Conservation (phyloP, 768 basidiomycete species). For the Leccinum sublutescens region DNA sequence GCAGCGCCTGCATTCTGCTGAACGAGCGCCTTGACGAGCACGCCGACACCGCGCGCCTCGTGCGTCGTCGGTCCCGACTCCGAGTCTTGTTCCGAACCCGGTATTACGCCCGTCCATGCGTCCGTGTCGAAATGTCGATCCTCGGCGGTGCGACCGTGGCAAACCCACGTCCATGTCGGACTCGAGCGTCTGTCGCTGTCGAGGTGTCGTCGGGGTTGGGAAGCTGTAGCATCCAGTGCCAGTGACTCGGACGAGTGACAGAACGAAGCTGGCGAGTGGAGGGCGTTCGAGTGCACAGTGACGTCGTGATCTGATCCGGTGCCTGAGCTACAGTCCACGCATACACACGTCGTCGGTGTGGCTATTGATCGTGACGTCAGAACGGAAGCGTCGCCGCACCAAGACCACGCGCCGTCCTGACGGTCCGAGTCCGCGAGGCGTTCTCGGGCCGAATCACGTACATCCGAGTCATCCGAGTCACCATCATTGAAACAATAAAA, state of each 20-base stretch:
- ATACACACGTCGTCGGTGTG: background rate
- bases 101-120: background rate
- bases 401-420: background rate
- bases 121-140: background rate
- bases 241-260: background rate
- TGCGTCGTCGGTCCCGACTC: background rate
- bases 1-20: conserved; percentile 13
- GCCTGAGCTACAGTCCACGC: background rate
- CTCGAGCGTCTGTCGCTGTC: background rate
- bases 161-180: background rate
- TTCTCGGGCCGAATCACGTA: background rate
- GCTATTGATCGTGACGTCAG: background rate
- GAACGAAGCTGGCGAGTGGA: background rate
- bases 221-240: background rate
- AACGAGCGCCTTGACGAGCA: conserved; percentile 19
- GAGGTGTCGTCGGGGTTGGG: background rate
- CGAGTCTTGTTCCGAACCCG: background rate
- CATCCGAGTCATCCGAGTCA: background rate
- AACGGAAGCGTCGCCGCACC: background rate
- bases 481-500: background rate
- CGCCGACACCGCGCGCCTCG: conserved; percentile 15
- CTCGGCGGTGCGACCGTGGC: background rate
- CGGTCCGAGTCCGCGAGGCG: background rate
- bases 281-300: background rate
- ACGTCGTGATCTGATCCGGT: background rate